Conservation (phyloP, 805 yeast species). For the Metschnikowia anglica region DNA sequence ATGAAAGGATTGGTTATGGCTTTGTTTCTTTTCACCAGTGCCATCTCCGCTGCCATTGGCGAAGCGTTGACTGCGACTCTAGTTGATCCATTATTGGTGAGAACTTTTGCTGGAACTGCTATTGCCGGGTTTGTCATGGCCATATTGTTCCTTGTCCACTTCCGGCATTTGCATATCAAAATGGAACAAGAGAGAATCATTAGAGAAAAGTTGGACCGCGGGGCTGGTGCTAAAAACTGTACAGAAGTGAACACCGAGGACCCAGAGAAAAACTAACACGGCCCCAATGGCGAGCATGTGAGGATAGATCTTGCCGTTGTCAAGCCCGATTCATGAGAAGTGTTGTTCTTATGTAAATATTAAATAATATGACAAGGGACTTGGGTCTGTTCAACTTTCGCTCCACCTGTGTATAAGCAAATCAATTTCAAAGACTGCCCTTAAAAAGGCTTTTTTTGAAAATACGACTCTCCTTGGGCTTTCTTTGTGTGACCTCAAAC, state of each 20-base stretch:
- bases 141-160: constrained; percentile 31
- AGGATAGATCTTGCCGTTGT: constrained; percentile 5
- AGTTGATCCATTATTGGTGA: constrained; percentile 41
- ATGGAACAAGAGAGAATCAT: constrained; percentile 39
- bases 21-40: constrained; percentile 42
- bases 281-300: neutral
- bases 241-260: neutral
- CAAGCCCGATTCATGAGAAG: constrained; percentile 5
- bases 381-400: no score
- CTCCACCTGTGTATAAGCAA: no score
- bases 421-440: no score
- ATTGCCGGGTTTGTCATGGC: constrained; percentile 39
- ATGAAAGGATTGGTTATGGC: constrained; percentile 55
- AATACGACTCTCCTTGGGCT: no score
- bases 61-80: constrained; percentile 42
- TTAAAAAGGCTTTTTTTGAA: no score
- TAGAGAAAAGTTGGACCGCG: constrained; percentile 5
- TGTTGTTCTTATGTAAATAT: neutral
- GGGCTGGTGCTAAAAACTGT: neutral
- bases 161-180: constrained; percentile 40
- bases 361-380: neutral
- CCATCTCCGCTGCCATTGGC: constrained; percentile 49
- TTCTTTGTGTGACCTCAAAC: neutral
- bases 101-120: constrained; percentile 44
- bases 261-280: neutral